These are phyloP conservation scores for Ascosphaera acerosa DNA, from an alignment of 2,329 filamentous ascomycete genomes.

Conservation along the genomic window DNA sequence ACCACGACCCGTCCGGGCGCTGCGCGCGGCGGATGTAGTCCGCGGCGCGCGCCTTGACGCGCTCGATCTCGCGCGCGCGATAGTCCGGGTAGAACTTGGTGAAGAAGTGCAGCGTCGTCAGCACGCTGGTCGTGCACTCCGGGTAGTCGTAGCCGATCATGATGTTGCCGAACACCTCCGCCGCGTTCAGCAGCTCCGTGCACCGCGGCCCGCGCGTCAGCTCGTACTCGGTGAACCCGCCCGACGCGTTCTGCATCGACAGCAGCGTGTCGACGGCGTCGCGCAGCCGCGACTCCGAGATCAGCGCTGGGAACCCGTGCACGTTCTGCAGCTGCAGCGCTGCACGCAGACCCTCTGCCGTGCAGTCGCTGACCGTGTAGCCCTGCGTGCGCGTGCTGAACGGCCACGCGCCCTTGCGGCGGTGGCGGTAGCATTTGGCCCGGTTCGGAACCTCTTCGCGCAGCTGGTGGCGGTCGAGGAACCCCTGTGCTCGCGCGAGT, in stretches of 20 bases:
- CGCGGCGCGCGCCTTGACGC: conserved; percentile 47
- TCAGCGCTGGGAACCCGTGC: conserved; percentile 43
- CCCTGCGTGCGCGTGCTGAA: conserved; percentile 86
- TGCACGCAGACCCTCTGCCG: conserved; percentile 70
- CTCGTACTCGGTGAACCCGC: conserved; percentile 81
- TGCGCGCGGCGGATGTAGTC: conserved; percentile 64
- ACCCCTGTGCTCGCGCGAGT: conserved; percentile 57
- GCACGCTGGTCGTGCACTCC: conserved; percentile 86
- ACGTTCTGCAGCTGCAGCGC: conserved; percentile 64
- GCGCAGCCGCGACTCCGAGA: conserved; percentile 54
- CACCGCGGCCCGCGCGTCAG: conserved; percentile 49
- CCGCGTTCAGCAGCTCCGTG: conserved; percentile 73
- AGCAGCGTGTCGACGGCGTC: conserved; percentile 79
- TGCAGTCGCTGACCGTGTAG: conserved; percentile 87
- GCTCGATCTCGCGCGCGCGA: conserved; percentile 44
- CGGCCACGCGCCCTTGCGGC: conserved; percentile 79
- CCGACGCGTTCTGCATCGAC: conserved; percentile 68
- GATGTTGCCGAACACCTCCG: conserved; percentile 87
- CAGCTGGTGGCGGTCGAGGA: conserved; percentile 79
- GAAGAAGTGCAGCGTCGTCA: conserved; percentile 70
- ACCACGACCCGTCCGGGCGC: conserved; percentile 71
- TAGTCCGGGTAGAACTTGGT: conserved; percentile 59
- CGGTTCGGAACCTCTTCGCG: conserved; percentile 57
- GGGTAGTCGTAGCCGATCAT: conserved; percentile 99
- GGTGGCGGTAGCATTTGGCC: conserved; percentile 63